Base-by-base conservation (phyloP, 148 eudicot species). In the Vaccinium macrocarpon region DNA sequence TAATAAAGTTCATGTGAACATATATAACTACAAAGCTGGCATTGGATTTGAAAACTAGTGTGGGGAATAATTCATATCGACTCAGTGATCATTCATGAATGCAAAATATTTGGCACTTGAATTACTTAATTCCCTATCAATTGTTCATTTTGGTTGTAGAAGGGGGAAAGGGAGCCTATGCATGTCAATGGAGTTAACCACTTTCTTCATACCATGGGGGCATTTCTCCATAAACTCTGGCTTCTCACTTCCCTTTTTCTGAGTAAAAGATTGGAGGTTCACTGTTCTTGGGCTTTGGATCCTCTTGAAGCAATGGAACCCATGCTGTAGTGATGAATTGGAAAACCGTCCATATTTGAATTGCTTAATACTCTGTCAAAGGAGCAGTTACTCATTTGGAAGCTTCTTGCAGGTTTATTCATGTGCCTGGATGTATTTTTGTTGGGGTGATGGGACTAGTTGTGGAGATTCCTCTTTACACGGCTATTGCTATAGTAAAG, bases 401-500 rank as follows among this genome's bases (percentile, higher is more conserved):
- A 53, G 57, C 68, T 25, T 80, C 38, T 25, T 90, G 89, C 93
- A 96, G 99, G 89, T 92, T 96, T 78, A 91, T 95, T 81, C 95
- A 92, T 86, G 89, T 96, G 4, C 99, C 98, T 4, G 98, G 91
- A 66, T 95, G 97, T 84, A 92, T 96, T 62, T 78, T 93, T 78
- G 93, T 94, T 66, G 99, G 96, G 18, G 64, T 96, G 82, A 72
- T 92, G 87, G 99, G 98, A 49, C 84, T 96, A 66, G 76, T 92
- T 25, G 93, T 96, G 82, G 98, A 93, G 79, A 90, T 96, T 80
- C 97, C 99, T 85, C 89, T 91, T 66, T 95, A 88, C 89, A 92
- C 96, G 6, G 87, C 90, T 53, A 97, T 97, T 83, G 92, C 96
- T 61, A 23, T 95, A 13, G 88, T 92, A 59, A 97, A 97, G 90